Evolutionary conservation across 1,139 yeast species (phyloP).

Genomic region (Taphrina deformans): DNA sequence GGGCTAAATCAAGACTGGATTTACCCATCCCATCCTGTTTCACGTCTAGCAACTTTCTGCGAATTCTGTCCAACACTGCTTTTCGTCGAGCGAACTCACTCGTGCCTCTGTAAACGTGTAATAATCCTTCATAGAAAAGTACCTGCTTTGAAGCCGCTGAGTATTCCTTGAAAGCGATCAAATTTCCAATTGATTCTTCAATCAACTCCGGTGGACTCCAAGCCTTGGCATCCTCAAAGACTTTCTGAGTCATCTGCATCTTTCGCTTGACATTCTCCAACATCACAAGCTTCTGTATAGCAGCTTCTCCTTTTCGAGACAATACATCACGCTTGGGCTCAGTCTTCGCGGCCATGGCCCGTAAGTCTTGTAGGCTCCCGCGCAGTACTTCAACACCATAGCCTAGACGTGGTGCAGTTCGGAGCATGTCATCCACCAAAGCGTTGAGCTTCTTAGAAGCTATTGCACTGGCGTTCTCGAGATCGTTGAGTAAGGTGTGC

Average conservation of each 20-base stretch:
- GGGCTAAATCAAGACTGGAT: background rate
- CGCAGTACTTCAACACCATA: slow-evolving; percentile 24
- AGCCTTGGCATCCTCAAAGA: slow-evolving; percentile 17
- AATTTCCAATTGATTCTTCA: slow-evolving; percentile 8
- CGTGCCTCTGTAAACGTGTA: slow-evolving; percentile 27
- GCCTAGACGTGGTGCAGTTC: slow-evolving; percentile 25
- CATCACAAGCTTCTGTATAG: slow-evolving; percentile 18
- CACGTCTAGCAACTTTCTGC: slow-evolving; percentile 5
- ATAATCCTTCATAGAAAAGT: slow-evolving; percentile 5
- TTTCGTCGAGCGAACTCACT: slow-evolving; percentile 23
- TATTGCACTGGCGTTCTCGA: slow-evolving; percentile 8
- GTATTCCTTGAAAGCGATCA: slow-evolving; percentile 3
- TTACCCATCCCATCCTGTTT: slow-evolving; percentile 1
- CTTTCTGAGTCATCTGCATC: slow-evolving; percentile 16
- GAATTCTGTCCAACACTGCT: slow-evolving; percentile 14
- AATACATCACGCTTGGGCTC: slow-evolving; percentile 16
- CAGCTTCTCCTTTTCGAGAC: background rate
- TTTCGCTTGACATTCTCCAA: slow-evolving; percentile 19
- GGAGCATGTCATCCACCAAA: slow-evolving; percentile 22
- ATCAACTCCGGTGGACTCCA: slow-evolving; percentile 30
- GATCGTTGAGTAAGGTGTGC: slow-evolving; percentile 8
- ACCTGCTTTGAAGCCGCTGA: slow-evolving; percentile 5
- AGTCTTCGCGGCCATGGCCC: background rate
- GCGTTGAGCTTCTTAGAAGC: slow-evolving; percentile 9
- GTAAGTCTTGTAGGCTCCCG: slow-evolving; percentile 4